Evolutionary conservation across 2,329 filamentous ascomycete species (phyloP).

Genomic region (Ascochyta clinopodiicola): DNA sequence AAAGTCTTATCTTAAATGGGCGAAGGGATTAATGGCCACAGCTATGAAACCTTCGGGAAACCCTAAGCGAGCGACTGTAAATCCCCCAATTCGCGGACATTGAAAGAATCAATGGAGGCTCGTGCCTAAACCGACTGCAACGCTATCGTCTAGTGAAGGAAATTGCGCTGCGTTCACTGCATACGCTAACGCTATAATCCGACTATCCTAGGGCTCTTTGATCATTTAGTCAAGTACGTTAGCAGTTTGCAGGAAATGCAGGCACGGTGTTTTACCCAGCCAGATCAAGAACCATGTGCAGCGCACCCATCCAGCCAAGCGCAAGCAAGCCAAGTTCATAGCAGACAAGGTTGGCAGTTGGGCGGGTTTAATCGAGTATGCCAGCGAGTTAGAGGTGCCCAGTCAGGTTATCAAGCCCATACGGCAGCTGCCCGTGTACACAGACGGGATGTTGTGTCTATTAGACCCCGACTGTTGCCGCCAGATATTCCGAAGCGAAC

Average conservation of each 20-base stretch:
- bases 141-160: too few relatives aligned
- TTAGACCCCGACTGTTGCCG: neutral
- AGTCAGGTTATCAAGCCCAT: conserved; percentile 4
- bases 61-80: too few relatives aligned
- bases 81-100: too few relatives aligned
- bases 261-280: neutral
- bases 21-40: too few relatives aligned
- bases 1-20: too few relatives aligned
- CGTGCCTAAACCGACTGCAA: too few relatives aligned
- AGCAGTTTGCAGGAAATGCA: neutral
- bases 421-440: neutral
- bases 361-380: conserved; percentile 5
- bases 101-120: too few relatives aligned
- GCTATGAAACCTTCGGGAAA: too few relatives aligned
- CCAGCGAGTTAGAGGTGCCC: neutral
- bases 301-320: too few relatives aligned
- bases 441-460: conserved; percentile 2
- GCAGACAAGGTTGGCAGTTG: neutral
- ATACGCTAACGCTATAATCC: too few relatives aligned
- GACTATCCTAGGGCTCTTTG: too few relatives aligned
- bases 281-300: neutral
- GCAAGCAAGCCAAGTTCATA: neutral
- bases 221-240: conserved; percentile 1
- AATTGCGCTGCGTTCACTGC: too few relatives aligned
- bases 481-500: neutral